Base-by-base conservation (phyloP, 345 rosid genomes). In the Gossypium rotundifolium region DNA sequence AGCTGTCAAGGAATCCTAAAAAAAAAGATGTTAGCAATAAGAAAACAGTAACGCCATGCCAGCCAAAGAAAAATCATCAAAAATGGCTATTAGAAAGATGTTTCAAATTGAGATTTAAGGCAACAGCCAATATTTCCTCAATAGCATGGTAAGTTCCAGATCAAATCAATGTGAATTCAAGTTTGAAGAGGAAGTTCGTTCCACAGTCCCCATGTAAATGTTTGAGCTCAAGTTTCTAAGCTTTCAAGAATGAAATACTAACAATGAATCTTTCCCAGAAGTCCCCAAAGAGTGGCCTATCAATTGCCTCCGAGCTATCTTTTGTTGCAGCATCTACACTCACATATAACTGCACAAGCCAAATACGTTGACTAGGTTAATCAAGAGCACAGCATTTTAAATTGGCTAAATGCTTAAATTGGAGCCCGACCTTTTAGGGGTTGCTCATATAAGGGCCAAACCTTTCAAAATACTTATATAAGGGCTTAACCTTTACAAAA, bases 201-300 rank as follows among this genome's bases (percentile, higher is more conserved):
- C 40, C 40, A 33, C 40, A 5, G 40, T 33, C 7, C 40, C 40
- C 1, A 68, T 48, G 71, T 70, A 27, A 13, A 18, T 48, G 20
- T 33, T 54, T 42, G 16, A 45, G 66, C 67, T 67, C 65, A 67
- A 33, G 20, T 52, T 23, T 11, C 40, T 49, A 29, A 14, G 29
- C 23, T 23, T 18, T 61, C 27, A 57, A 51, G 52, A 42, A 25
- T 73, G 20, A 62, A 53, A 67, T 70, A 86, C 98, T 80, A 78
- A 93, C 99, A 74, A 89, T 84, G 70, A 95, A 91, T 9, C 98
- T 87, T 83, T 95, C 98, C 99, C 97, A 95, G 70, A 93, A 93
- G 87, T 93, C 98, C 11, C 96, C 97, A 81, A 95, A 95, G 71
- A 93, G 88, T 55, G 98, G 99, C 70, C 99, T 83, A 76, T 93